Base-by-base conservation (phyloP, 2,329 filamentous ascomycete species). In the Cryoendolithus antarcticus region DNA sequence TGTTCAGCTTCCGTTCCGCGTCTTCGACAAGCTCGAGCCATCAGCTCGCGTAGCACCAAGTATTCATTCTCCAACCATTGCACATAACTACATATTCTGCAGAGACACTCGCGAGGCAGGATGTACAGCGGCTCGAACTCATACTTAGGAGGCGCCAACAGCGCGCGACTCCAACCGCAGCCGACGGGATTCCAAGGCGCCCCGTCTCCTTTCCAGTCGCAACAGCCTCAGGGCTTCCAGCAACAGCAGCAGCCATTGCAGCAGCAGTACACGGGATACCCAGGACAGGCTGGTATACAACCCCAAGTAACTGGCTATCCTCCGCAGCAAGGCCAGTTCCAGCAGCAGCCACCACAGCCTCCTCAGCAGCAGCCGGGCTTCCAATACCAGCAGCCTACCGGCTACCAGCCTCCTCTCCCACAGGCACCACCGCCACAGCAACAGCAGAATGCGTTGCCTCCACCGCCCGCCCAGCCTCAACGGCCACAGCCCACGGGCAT, bases 101-200 rank as follows among this genome's bases (percentile, higher is more conserved):
- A 19, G 15, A 19, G 15, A 19, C 15, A 19, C 15, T 19, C 15
- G 15, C 15, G 15, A 19, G 15, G 15, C 53, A 58, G 56, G 64
- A 95, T 95, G 89, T 96, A 85, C 67, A 91, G 86, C 50, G 85
- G 81, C 61, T 83, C 85, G 50, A 93, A 83, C 69, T 80, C 83
- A 48, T 95, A 80, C 63, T 66, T 93, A 55, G 86, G 86, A 63
- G 82, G 79, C 65, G 75, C 72, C 61, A 85, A 80, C 59, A 81
- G 72, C 68, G 75, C 81, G 60, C 82, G 79, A 44, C 70, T 70
- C 47, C 53, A 54, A 38, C 63, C 65, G 49, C 71, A 70, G 52
- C 65, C 66, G 44, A 66, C 67, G 51, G 64, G 67, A 55, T 47
- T 62, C 56, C 48, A 74, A 71, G 56, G 71, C 45, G 76, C 75